A percentile compares a stretch with the other conserved stretches of the same genome.
Conservation (phyloP, 257 asterid genomes). For the Gentiana straminea region DNA sequence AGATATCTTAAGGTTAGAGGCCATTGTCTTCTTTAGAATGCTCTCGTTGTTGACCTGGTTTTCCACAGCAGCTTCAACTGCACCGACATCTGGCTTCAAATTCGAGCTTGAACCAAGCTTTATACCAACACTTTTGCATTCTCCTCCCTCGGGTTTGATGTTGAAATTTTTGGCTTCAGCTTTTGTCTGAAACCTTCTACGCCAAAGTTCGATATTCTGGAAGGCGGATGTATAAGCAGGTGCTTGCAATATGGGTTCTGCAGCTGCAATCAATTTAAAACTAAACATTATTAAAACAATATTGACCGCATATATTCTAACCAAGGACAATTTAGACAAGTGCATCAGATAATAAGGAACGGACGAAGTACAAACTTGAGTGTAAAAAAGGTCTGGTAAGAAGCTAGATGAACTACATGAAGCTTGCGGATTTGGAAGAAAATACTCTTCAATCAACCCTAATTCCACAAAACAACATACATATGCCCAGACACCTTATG, state of each 20-base stretch:
- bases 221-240: constrained; percentile 33
- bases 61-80: constrained; percentile 3
- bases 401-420: too few relatives aligned
- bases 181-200: constrained; percentile 37
- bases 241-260: constrained; percentile 29
- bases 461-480: too few relatives aligned
- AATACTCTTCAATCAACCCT: too few relatives aligned
- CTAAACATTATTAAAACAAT: neutral
- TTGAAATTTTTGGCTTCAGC: constrained; percentile 19
- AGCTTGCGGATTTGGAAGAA: too few relatives aligned
- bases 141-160: constrained; percentile 15
- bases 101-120: constrained; percentile 12
- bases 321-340: too few relatives aligned
- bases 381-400: too few relatives aligned
- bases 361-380: too few relatives aligned
- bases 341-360: too few relatives aligned
- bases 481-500: too few relatives aligned
- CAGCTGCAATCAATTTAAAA: constrained; percentile 8
- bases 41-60: constrained; percentile 13
- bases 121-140: constrained; percentile 24
- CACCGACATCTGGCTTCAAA: neutral
- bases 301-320: too few relatives aligned
- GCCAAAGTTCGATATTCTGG: constrained; percentile 15
- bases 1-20: constrained; percentile 43
- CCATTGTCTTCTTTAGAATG: constrained; percentile 27